Evolutionary conservation across 139 green algal genomes (phyloP), one percentile per base, ranked within the genome.

Genomic region (Chlorella sp.): DNA sequence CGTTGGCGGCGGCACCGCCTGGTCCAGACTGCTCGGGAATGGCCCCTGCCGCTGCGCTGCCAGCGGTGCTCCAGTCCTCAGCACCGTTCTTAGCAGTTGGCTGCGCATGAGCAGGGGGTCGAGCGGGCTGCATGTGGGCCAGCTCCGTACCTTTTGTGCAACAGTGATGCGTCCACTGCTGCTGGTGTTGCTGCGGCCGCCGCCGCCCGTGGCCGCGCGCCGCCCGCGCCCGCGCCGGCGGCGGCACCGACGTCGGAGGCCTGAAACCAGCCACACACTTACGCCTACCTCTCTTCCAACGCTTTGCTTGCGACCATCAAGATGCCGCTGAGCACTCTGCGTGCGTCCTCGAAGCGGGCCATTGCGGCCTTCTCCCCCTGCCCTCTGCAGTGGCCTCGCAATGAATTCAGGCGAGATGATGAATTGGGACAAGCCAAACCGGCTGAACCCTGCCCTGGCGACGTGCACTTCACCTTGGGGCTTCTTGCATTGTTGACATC

Each of bases 291-390:
- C 19, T 46, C 21, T 46, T 7, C 58, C 17, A n/a, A 72, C 5
- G 11, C 67, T 7, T 45, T 86, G 82, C 84, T 94, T 41, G 84
- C 84, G 38, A 95, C 86, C 19, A 92, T 55, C 2, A 65, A 80
- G 2, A 93, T 38, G 0, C 91, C 91, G 0, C 79, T 68, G 31
- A 91, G 40, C 8, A 95, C 72, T 9, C 85, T 82, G 0, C 83
- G 74, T 2, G 83, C 76, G 77, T 95, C 90, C 25, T 93, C 85
- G 1, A 92, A 31, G 33, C 88, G 85, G 4, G 35, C 48, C 73
- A 79, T 79, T 50, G 70, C 46, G 23, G 3, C 29, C 41, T 51
- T 6, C 8, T 27, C 27, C 17, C 21, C 17, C 27, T 40, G 33
- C 4, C 29, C 33, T 36, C 43, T 31, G 5, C 42, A 33, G 1